Evolutionary conservation across 352 stramenopile species (phyloP).

Genomic region (Phytophthora sojae): DNA sequence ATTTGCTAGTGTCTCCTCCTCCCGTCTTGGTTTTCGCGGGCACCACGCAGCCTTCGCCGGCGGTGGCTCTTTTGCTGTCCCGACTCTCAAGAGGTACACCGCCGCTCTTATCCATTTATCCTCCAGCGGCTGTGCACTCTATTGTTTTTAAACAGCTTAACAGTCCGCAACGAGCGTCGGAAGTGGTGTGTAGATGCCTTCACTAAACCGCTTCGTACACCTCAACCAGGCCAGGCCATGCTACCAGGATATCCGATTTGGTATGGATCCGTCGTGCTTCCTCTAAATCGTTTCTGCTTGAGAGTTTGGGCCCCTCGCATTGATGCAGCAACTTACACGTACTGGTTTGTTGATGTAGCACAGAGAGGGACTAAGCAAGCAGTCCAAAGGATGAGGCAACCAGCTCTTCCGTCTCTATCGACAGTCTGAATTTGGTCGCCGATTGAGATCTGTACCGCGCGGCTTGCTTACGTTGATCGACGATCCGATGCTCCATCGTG

Average conservation of each 20-base stretch:
- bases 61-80: constrained; percentile 17
- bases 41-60: background rate
- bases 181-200: too few species aligned
- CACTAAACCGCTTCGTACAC: too few species aligned
- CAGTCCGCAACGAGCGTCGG: too few species aligned
- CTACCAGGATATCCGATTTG: too few species aligned
- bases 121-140: background rate
- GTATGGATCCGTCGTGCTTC: too few species aligned
- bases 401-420: background rate
- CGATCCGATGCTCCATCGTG: constrained; percentile 1
- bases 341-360: too few species aligned
- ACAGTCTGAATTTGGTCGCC: background rate
- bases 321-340: too few species aligned
- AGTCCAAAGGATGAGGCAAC: background rate
- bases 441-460: background rate
- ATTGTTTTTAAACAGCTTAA: background rate
- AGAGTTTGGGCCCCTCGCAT: too few species aligned
- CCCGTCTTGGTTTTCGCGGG: background rate
- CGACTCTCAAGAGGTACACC: constrained; percentile 7
- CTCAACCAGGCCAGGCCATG: too few species aligned
- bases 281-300: too few species aligned
- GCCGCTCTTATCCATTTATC: constrained; percentile 4
- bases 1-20: background rate
- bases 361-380: background rate
- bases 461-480: background rate